Evolutionary conservation across 2,329 filamentous ascomycete species (phyloP).

Genomic region (Ustilaginoidea virens): DNA sequence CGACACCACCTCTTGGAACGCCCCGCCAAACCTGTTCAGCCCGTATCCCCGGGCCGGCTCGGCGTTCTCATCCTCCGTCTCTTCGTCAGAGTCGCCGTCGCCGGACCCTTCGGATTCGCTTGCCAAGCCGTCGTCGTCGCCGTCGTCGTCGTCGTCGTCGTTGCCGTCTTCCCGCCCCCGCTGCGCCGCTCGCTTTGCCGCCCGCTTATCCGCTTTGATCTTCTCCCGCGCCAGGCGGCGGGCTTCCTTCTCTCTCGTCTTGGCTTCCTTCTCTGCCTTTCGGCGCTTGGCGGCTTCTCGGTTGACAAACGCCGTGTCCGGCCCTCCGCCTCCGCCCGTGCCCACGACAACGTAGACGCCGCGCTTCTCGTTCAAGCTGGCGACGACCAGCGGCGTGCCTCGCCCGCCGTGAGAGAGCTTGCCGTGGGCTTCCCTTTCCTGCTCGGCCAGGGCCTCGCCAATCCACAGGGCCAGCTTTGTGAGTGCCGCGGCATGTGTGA

Average conservation of each 20-base stretch:
- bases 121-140: too few species aligned
- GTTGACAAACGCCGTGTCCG: slow-evolving; percentile 53
- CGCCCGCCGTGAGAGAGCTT: slow-evolving; percentile 52
- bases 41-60: slow-evolving; percentile 51
- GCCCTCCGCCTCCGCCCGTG: slow-evolving; percentile 72
- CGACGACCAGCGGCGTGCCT: slow-evolving; percentile 77
- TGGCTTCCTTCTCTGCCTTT: slow-evolving; percentile 46
- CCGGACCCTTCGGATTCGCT: slow-evolving; percentile 28
- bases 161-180: slow-evolving; percentile 27
- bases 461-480: slow-evolving; percentile 93
- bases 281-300: slow-evolving; percentile 49
- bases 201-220: slow-evolving; percentile 44
- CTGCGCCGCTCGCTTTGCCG: slow-evolving; percentile 33
- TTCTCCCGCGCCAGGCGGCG: slow-evolving; percentile 40
- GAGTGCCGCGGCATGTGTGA: slow-evolving; percentile 81
- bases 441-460: slow-evolving; percentile 77
- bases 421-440: slow-evolving; percentile 65
- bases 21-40: slow-evolving; percentile 80
- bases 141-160: slow-evolving; percentile 34
- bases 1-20: slow-evolving; percentile 86
- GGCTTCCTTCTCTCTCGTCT: slow-evolving; percentile 46
- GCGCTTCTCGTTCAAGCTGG: slow-evolving; percentile 71
- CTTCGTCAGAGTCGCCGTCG: slow-evolving; percentile 28
- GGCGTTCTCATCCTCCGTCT: slow-evolving; percentile 37
- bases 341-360: slow-evolving; percentile 89